These are phyloP conservation scores for Camptophora hylomeconis DNA, from an alignment of 2,329 filamentous ascomycete species.

Conservation along the genomic window DNA sequence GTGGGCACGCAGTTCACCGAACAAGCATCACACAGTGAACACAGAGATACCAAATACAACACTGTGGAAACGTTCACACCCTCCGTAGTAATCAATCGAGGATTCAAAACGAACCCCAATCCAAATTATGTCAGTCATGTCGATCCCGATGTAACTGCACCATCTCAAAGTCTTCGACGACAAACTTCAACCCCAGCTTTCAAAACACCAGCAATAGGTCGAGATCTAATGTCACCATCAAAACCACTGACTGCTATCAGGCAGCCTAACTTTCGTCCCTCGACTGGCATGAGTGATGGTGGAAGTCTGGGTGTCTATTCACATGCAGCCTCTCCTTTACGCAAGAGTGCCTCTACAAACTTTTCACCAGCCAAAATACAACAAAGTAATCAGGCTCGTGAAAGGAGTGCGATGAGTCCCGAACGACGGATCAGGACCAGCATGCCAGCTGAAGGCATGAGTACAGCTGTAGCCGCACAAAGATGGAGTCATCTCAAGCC, in stretches of 20 bases:
- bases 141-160: slow-evolving; percentile 46
- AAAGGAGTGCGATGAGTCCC: slow-evolving; percentile 26
- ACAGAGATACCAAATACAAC: slow-evolving; percentile 31
- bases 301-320: slow-evolving; percentile 70
- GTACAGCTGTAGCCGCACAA: slow-evolving; percentile 22
- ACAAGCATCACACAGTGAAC: slow-evolving; percentile 23
- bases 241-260: slow-evolving; percentile 34
- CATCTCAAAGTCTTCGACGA: slow-evolving; percentile 19
- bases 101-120: slow-evolving; percentile 73
- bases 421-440: slow-evolving; percentile 26
- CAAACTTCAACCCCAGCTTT: slow-evolving; percentile 29
- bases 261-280: slow-evolving; percentile 40
- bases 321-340: slow-evolving; percentile 69
- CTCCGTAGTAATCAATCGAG: slow-evolving; percentile 53
- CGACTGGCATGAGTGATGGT: slow-evolving; percentile 42
- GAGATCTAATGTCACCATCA: slow-evolving; percentile 34
- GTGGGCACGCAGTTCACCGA: slow-evolving; percentile 65
- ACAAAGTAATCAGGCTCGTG: slow-evolving; percentile 24
- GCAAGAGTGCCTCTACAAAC: slow-evolving; percentile 58
- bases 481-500: slow-evolving; percentile 21
- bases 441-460: slow-evolving; percentile 23
- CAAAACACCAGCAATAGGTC: slow-evolving; percentile 30
- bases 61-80: slow-evolving; percentile 52
- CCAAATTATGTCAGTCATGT: slow-evolving; percentile 60
- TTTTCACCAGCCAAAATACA: slow-evolving; percentile 24